Conservation (phyloP, 768 basidiomycete genomes). For the Russula virescens region DNA sequence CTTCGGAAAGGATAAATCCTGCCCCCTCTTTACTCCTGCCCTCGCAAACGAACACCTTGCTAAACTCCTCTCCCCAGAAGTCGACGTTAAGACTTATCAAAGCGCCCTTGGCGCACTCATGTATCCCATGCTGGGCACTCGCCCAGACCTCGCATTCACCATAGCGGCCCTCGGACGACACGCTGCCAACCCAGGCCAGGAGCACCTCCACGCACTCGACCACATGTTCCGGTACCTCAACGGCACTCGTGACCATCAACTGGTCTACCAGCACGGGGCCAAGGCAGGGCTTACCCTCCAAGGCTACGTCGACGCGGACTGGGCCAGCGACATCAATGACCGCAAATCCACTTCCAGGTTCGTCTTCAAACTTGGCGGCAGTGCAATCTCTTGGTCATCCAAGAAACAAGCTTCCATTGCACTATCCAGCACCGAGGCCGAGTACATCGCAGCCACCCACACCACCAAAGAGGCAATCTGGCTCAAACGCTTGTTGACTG, state of each 20-base stretch:
- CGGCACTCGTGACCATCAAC: constrained; percentile 27
- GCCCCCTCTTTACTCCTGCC: neutral
- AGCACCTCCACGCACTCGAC: constrained; percentile 33
- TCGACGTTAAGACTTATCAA: constrained; percentile 24
- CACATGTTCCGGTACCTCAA: constrained; percentile 32
- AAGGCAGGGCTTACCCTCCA: neutral
- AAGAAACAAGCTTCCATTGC: neutral
- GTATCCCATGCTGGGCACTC: constrained; percentile 23
- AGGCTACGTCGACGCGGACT: neutral
- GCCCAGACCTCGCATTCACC: constrained; percentile 35
- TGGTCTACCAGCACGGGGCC: constrained; percentile 24
- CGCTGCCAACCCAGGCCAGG: constrained; percentile 28
- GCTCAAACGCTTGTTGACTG: neutral
- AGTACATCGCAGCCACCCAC: neutral
- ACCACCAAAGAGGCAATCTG: neutral
- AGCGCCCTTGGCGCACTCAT: neutral
- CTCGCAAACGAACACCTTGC: neutral
- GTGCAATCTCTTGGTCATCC: neutral
- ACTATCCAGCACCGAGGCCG: neutral
- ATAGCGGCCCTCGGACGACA: constrained; percentile 32
- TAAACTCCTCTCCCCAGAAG: constrained; percentile 21
- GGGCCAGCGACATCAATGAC: neutral
- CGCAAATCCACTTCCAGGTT: neutral
- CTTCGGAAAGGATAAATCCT: neutral
- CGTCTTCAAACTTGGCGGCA: neutral